A percentile compares a stretch with the other conserved stretches of the same genome.
phyloP scores from a whole-genome alignment of 2,329 filamentous ascomycete species.

The Cercospora sp. region DNA sequence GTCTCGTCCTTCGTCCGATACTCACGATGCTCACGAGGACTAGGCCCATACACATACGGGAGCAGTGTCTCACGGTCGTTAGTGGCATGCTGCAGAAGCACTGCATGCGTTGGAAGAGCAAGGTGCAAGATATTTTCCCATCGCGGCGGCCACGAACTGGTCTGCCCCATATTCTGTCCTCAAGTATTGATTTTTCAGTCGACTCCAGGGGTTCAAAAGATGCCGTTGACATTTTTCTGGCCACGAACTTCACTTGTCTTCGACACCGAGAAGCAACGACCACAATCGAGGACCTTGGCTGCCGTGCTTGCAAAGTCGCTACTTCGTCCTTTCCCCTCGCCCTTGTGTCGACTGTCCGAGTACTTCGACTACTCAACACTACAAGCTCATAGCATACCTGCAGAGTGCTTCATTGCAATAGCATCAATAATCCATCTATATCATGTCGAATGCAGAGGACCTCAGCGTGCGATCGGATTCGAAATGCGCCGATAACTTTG shows the following conservation, averaged over 20 bases:
- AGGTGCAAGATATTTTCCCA: neutral
- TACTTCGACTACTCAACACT: neutral
- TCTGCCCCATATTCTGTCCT: neutral
- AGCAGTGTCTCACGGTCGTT: neutral
- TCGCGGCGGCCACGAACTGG: neutral
- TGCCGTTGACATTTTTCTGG: neutral
- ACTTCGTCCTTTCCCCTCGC: neutral
- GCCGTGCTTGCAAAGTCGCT: neutral
- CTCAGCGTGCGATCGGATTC: neutral
- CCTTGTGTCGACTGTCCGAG: neutral
- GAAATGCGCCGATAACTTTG: neutral
- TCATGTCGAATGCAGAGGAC: neutral
- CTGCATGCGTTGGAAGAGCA: neutral
- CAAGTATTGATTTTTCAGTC: neutral
- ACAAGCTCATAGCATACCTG: neutral
- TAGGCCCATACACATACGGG: neutral
- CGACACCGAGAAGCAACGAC: neutral
- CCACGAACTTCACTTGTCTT: neutral
- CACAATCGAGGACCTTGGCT: neutral
- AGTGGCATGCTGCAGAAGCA: neutral
- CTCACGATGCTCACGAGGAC: neutral
- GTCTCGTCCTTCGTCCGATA: neutral
- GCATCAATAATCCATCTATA: neutral
- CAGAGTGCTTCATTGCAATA: neutral
- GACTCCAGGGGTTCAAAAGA: neutral